Evolutionary conservation across 805 yeast genomes (phyloP).

Genomic region (Starmerella bombi): DNA sequence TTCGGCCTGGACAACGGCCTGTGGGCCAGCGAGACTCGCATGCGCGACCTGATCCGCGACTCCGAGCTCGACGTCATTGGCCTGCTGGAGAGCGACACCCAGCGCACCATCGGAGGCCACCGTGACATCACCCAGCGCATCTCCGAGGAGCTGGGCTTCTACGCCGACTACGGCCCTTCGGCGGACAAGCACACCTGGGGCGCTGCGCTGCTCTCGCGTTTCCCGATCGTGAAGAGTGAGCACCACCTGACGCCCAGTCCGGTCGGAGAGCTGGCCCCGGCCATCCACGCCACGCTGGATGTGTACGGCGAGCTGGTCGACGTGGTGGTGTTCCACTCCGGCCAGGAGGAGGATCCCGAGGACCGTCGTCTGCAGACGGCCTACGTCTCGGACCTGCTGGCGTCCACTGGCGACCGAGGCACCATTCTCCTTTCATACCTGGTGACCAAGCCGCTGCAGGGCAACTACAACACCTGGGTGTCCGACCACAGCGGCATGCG

Average conservation of each 20-base stretch:
- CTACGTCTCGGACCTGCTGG: slow-evolving; percentile 64
- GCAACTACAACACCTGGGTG: slow-evolving; percentile 86
- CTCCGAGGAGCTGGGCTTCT: slow-evolving; percentile 88
- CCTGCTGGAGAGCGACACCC: slow-evolving; percentile 82
- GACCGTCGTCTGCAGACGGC: slow-evolving; percentile 80
- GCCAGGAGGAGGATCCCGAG: slow-evolving; percentile 94
- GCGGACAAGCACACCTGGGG: slow-evolving; percentile 99
- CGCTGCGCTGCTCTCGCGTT: slow-evolving; percentile 76
- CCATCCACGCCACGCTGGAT: slow-evolving; percentile 88
- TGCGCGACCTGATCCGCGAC: slow-evolving; percentile 70
- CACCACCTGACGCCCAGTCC: slow-evolving; percentile 93
- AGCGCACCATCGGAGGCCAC: slow-evolving; percentile 86
- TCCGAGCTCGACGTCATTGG: slow-evolving; percentile 88
- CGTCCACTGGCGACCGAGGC: slow-evolving; percentile 68
- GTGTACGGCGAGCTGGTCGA: slow-evolving; percentile 80
- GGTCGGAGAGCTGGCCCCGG: slow-evolving; percentile 96
- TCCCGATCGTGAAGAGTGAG: slow-evolving; percentile 80
- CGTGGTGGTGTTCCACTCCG: slow-evolving; percentile 93
- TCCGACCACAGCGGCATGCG: slow-evolving; percentile 73
- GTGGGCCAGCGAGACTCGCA: slow-evolving; percentile 92
- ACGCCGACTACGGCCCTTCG: slow-evolving; percentile 94
- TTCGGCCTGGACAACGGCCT: slow-evolving; percentile 93
- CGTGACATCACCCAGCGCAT: slow-evolving; percentile 83
- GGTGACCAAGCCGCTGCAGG: slow-evolving; percentile 75
- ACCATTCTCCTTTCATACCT: slow-evolving; percentile 74